Evolutionary conservation across 2,329 filamentous ascomycete species (phyloP).

Genomic region (Monascus ruber): DNA sequence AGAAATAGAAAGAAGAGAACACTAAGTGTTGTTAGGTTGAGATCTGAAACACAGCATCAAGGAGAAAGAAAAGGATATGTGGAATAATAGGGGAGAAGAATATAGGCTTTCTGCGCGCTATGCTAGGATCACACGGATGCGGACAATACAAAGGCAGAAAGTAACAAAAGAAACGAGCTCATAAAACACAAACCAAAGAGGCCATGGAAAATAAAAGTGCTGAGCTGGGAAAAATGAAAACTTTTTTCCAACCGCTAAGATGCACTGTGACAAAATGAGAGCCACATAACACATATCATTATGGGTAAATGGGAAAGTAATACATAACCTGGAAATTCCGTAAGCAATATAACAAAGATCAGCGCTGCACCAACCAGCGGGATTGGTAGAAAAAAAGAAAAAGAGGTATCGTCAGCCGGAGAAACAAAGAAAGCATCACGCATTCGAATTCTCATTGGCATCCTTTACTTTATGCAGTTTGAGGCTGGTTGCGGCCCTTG

Average conservation of each 20-base stretch:
- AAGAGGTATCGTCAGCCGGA: slow-evolving; percentile 3
- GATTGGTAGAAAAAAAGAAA: slow-evolving; percentile 7
- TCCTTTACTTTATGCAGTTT: slow-evolving; percentile 27
- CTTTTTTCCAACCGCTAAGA: slow-evolving; percentile 34
- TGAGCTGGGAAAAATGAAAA: slow-evolving; percentile 18
- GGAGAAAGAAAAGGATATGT: too few species aligned
- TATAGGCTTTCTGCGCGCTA: too few species aligned
- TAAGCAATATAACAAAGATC: too few species aligned
- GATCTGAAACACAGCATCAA: too few species aligned
- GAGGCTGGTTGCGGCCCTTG: slow-evolving; percentile 36
- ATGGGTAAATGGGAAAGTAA: slow-evolving; percentile 4
- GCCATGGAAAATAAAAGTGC: slow-evolving; percentile 9
- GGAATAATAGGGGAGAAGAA: too few species aligned
- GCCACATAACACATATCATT: slow-evolving; percentile 32
- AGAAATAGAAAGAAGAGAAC: too few species aligned
- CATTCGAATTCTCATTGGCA: slow-evolving; percentile 10
- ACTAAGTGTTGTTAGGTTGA: too few species aligned
- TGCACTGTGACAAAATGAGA: slow-evolving; percentile 24
- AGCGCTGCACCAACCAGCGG: neutral
- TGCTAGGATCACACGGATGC: neutral
- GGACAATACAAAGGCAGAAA: slow-evolving; percentile 4
- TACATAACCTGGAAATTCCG: too few species aligned
- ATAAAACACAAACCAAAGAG: slow-evolving; percentile 12
- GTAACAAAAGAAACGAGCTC: slow-evolving; percentile 3
- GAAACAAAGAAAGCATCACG: slow-evolving; percentile 7